phyloP scores from a whole-genome alignment of 2,329 filamentous ascomycete genomes.

The Pyrenophora teres region DNA sequence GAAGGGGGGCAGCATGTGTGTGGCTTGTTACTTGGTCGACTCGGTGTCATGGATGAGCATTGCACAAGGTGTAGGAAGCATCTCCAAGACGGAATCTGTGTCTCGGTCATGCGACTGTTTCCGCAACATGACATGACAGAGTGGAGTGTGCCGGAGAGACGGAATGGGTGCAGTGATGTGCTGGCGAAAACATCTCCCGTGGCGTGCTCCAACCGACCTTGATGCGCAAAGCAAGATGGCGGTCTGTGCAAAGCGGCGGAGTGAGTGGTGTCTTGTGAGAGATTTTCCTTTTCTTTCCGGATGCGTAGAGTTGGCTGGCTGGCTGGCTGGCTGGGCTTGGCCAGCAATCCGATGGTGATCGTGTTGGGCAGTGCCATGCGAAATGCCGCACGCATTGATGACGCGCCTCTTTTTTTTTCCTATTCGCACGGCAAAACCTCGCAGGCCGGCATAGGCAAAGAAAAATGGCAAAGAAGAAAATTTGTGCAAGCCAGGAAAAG shows the following conservation, averaged over 20 bases:
- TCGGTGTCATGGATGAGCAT: constrained; percentile 16
- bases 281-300: not conserved
- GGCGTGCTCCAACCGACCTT: not conserved
- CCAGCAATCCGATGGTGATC: constrained; percentile 1
- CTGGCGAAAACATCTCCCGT: not conserved
- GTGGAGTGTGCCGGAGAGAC: not conserved
- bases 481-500: constrained; percentile 2
- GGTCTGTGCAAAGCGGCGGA: not conserved
- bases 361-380: constrained; percentile 12
- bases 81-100: constrained; percentile 13
- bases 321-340: not conserved
- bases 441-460: constrained; percentile 1
- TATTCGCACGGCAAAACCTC: constrained; percentile 8
- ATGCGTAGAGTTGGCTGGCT: not conserved
- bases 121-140: constrained; percentile 9
- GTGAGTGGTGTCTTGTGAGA: not conserved
- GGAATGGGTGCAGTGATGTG: not conserved
- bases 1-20: constrained; percentile 1
- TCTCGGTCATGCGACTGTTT: constrained; percentile 21
- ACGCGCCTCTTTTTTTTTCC: not conserved
- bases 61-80: constrained; percentile 11
- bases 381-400: constrained; percentile 8
- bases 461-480: constrained; percentile 4
- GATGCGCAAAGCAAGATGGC: not conserved
- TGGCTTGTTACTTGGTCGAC: not conserved